phyloP scores from a whole-genome alignment of 2,329 filamentous ascomycete genomes.

The Venturiaceae sp. region DNA sequence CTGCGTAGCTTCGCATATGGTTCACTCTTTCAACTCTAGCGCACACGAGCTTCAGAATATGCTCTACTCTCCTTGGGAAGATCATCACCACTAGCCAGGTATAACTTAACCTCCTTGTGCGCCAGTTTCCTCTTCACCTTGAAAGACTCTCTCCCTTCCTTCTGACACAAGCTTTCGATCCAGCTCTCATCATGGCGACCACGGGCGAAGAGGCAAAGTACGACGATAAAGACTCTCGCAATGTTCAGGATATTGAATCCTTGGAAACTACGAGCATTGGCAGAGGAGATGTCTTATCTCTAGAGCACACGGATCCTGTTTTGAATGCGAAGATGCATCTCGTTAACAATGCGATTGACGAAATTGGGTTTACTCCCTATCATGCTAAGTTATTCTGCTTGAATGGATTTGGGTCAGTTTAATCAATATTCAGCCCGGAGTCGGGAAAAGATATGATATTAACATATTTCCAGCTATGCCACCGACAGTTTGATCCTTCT shows the following conservation, averaged over 20 bases:
- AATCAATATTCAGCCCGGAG: background rate
- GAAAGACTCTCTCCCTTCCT: too few relatives aligned
- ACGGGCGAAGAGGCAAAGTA: background rate
- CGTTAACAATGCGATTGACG: conserved; percentile 54
- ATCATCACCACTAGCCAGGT: background rate
- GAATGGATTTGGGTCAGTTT: conserved; percentile 48
- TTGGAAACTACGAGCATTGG: background rate
- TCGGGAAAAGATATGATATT: conserved; percentile 1
- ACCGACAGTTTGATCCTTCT: conserved; percentile 48
- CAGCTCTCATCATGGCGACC: background rate
- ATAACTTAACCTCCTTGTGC: background rate
- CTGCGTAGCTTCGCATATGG: background rate
- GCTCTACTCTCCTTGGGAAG: background rate
- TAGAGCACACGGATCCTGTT: conserved; percentile 50
- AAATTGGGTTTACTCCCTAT: conserved; percentile 43
- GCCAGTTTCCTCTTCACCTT: background rate
- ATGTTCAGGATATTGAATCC: background rate
- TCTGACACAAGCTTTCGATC: too few relatives aligned
- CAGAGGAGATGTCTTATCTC: conserved; percentile 44
- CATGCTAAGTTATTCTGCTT: conserved; percentile 51
- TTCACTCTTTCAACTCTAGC: too few relatives aligned
- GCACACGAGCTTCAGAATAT: background rate
- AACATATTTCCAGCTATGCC: conserved; percentile 34
- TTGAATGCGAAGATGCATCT: conserved; percentile 59
- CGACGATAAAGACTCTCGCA: background rate